phyloP scores from a whole-genome alignment of 306 rosid genomes.

The Trifolium repens region DNA sequence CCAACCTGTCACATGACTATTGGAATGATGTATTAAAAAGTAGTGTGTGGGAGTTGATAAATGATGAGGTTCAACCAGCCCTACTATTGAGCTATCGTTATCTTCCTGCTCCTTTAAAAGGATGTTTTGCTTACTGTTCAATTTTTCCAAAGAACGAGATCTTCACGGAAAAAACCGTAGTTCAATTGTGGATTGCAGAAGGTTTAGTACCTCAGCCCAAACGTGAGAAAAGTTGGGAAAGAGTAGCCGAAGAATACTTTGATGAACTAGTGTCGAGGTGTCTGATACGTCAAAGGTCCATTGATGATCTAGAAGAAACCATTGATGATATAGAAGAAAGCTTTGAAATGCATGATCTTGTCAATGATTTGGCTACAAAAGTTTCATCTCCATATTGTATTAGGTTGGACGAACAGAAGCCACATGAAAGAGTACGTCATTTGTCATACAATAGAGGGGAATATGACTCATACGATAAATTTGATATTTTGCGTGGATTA shows the following conservation, averaged over 20 bases:
- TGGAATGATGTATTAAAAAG: neutral
- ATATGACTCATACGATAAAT: too few species aligned
- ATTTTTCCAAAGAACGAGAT: neutral
- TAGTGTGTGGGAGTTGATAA: neutral
- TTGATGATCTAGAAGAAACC: too few species aligned
- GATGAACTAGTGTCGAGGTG: too few species aligned
- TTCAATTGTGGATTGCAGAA: slow-evolving; percentile 17
- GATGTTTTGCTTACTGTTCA: slow-evolving; percentile 28
- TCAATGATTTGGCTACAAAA: too few species aligned
- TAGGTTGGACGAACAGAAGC: too few species aligned
- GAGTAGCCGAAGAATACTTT: neutral
- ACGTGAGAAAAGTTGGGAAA: neutral
- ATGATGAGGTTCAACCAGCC: neutral
- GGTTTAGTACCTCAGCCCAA: neutral
- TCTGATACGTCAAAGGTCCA: too few species aligned
- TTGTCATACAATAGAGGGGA: too few species aligned
- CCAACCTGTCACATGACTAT: slow-evolving; percentile 17
- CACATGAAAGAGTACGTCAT: too few species aligned
- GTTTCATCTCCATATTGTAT: too few species aligned
- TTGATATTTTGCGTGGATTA: too few species aligned
- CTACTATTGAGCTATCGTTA: neutral
- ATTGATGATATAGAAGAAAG: too few species aligned
- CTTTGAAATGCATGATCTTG: too few species aligned
- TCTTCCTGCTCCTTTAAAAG: slow-evolving; percentile 21
- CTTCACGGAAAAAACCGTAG: neutral